Conservation (phyloP, 371 early-diverging fungal genomes). For the Lichtheimia corymbifera region DNA sequence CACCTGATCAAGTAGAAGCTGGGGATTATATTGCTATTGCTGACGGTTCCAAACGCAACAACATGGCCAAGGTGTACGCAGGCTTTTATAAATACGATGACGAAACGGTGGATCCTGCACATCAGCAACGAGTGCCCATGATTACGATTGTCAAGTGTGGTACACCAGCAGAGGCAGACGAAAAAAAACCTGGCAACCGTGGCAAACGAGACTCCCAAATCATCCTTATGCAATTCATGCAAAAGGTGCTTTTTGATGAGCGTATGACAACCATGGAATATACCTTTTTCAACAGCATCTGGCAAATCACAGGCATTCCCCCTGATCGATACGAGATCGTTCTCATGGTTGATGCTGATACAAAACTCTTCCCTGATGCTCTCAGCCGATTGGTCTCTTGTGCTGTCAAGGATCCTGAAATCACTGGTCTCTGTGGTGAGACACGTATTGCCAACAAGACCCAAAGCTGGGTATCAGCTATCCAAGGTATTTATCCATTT, state of each 20-base stretch:
- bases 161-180: slow-evolving; percentile 68
- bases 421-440: slow-evolving; percentile 85
- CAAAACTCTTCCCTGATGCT: slow-evolving; percentile 80
- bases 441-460: slow-evolving; percentile 89
- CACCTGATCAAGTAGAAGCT: slow-evolving; percentile 63
- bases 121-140: slow-evolving; percentile 75
- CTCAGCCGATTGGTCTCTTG: slow-evolving; percentile 73
- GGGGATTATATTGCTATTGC: slow-evolving; percentile 94
- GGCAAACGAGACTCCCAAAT: slow-evolving; percentile 99
- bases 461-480: slow-evolving; percentile 40
- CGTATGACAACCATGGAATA: slow-evolving; percentile 95
- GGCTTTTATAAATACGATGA: slow-evolving; percentile 83
- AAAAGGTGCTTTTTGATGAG: slow-evolving; percentile 92
- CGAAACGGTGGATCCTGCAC: slow-evolving; percentile 46
- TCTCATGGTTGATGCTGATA: slow-evolving; percentile 98
- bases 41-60: slow-evolving; percentile 89
- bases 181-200: slow-evolving; percentile 88
- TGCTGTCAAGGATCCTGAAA: slow-evolving; percentile 73
- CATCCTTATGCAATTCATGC: slow-evolving; percentile 95
- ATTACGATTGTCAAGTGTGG: slow-evolving; percentile 95
- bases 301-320: slow-evolving; percentile 76
- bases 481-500: slow-evolving; percentile 16
- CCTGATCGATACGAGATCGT: slow-evolving; percentile 86
- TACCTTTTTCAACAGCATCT: slow-evolving; percentile 90
- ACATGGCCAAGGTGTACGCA: slow-evolving; percentile 93